Percentiles rank a stretch among this genome's conserved stretches.
Evolutionary conservation across 2,329 filamentous ascomycete genomes (phyloP).

Genomic region (Xylaria sp.): DNA sequence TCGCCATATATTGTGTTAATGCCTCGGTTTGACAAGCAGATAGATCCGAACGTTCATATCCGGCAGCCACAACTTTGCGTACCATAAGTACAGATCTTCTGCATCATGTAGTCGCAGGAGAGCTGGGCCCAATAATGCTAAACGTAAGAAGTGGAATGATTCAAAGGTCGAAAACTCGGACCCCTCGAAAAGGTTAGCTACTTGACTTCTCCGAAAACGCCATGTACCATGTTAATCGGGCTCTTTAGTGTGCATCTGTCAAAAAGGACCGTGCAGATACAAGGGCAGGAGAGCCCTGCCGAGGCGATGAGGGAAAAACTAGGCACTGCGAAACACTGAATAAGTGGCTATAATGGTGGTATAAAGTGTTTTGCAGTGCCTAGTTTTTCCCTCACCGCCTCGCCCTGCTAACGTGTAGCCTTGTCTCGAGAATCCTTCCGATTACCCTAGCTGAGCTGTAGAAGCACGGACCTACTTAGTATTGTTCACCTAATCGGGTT

Average conservation of each 20-base stretch:
- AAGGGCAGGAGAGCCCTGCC: neutral
- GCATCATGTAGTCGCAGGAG: neutral
- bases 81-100: neutral
- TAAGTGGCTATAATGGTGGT: no score
- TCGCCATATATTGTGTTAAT: neutral
- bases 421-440: neutral
- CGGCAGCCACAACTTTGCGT: neutral
- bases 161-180: neutral
- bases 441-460: neutral
- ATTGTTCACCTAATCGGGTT: neutral
- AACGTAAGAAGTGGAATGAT: neutral
- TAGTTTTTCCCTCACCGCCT: no score
- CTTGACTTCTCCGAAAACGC: neutral
- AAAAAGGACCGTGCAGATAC: constrained; percentile 7
- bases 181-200: neutral
- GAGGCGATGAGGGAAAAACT: no score
- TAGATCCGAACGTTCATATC: neutral
- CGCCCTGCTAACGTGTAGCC: neutral
- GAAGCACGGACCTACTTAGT: neutral
- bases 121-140: neutral
- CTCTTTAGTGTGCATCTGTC: neutral
- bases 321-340: no score
- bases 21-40: neutral
- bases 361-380: no score
- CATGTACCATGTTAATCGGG: neutral